Conservation (phyloP, 805 yeast genomes). For the Cyberlindnera veronae region DNA sequence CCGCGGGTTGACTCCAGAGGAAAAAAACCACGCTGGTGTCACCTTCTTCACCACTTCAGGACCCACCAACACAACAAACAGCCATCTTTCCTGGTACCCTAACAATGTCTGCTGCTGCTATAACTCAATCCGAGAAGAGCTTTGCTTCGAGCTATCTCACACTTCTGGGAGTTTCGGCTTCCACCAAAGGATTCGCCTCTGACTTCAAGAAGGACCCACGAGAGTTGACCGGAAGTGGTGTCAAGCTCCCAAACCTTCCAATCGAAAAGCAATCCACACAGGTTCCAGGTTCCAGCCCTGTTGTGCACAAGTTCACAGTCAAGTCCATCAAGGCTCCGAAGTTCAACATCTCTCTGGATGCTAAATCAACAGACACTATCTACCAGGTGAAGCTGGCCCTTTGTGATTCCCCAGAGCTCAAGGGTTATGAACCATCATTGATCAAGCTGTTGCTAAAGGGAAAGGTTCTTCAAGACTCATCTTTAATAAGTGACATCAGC, state of each 20-base stretch:
- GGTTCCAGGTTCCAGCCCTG: neutral
- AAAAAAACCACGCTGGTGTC: neutral
- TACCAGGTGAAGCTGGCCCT: constrained; percentile 31
- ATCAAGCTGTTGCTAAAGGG: constrained; percentile 57
- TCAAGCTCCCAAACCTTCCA: constrained; percentile 41
- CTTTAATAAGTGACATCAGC: constrained; percentile 32
- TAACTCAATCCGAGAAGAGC: constrained; percentile 17
- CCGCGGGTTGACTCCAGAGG: neutral
- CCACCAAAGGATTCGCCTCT: constrained; percentile 2
- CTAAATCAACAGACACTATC: constrained; percentile 30
- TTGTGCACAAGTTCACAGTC: constrained; percentile 33
- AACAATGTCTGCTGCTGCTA: constrained; percentile 15
- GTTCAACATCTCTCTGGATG: constrained; percentile 38
- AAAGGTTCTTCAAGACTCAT: constrained; percentile 55
- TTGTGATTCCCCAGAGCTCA: constrained; percentile 27
- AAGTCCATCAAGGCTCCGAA: constrained; percentile 76
- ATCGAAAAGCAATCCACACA: constrained; percentile 27
- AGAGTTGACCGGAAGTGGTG: constrained; percentile 11
- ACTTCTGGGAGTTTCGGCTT: constrained; percentile 17
- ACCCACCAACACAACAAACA: neutral
- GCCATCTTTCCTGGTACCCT: no score
- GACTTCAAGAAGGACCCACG: constrained; percentile 16
- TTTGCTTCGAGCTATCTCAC: constrained; percentile 21
- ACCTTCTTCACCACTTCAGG: neutral
- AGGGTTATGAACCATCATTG: constrained; percentile 35